phyloP scores from a whole-genome alignment of 305 asterid species.

The Fraxinus dipetala region DNA sequence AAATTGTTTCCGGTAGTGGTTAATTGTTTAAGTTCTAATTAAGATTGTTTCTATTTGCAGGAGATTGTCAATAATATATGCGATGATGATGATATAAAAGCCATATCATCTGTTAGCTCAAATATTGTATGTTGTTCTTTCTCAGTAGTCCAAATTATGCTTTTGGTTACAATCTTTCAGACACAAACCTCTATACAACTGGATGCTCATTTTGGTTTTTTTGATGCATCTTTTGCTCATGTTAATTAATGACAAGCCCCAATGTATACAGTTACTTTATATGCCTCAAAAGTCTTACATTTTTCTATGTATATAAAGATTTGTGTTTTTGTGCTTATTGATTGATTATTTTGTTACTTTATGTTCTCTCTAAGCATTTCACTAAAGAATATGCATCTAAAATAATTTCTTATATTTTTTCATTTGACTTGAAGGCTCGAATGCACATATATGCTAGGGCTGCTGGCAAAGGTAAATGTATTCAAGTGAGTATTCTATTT shows the following conservation, averaged over 20 bases:
- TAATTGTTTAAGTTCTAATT: slow-evolving; percentile 14
- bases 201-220: slow-evolving; percentile 1
- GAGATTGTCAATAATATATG: slow-evolving; percentile 39
- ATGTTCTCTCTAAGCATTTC: not conserved
- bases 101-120: slow-evolving; percentile 41
- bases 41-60: slow-evolving; percentile 22
- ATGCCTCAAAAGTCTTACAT: not conserved
- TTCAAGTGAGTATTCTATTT: slow-evolving; percentile 35
- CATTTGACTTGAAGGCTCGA: slow-evolving; percentile 28
- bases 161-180: not conserved
- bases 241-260: not conserved
- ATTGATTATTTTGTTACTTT: slow-evolving; percentile 1
- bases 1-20: not conserved
- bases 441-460: slow-evolving; percentile 45
- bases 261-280: not conserved
- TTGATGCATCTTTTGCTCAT: not conserved
- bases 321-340: not conserved
- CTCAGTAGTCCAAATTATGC: slow-evolving; percentile 6
- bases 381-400: slow-evolving; percentile 2
- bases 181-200: not conserved
- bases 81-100: slow-evolving; percentile 45
- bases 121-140: slow-evolving; percentile 28
- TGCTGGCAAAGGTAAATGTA: slow-evolving; percentile 42
- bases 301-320: not conserved
- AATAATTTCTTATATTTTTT: slow-evolving; percentile 6